Base-by-base conservation (phyloP, 257 asterid genomes). In the Solanum microdontum region DNA sequence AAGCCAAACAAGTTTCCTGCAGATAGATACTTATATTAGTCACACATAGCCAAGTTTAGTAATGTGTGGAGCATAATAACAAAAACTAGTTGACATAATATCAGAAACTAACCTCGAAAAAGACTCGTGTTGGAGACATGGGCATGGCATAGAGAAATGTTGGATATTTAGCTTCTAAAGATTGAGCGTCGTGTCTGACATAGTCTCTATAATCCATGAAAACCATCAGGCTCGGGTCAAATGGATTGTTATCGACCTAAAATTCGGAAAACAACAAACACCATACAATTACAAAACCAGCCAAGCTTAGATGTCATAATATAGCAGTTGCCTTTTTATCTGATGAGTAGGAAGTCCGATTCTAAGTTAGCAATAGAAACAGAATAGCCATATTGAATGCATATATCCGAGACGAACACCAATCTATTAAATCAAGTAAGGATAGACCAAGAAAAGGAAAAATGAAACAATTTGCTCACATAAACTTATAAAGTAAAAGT, bases 61-160 rank as follows among this genome's bases (percentile, higher is more conserved):
- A 11, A 26, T 21, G 26, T 55, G 15, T 69, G 24, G 19, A 4
- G 32, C 34, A 72, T 12, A 70, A 51, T 4, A 55, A 13, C 23
- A 82, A 48, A 79, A 82, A 76, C 87, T n/a, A 85, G 24, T 19
- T 58, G 48, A 2, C 19, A 40, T 8, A 39, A 51, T 4, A 39
- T 21, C 23, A 82, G 4, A 79, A 82, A 76, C 86, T n/a, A 85
- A 95, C 98, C 99, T 97, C 99, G 87, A 94, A 97, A 95, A 97
- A 97, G 85, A 97, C 95, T 90, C 96, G 94, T 33, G 99, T 94
- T 28, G 91, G 94, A 45, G 99, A 90, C 94, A 97, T 93, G 33
- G 99, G 91, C 99, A 97, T 97, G 23, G 95, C 99, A 84, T 97
- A 97, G n/a, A 97, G 99, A 93, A 97, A 97, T 37, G 99, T 96